Percentiles rank a stretch among this genome's conserved stretches.
Conservation (phyloP, 345 rosid genomes). For the Citrus medica region DNA sequence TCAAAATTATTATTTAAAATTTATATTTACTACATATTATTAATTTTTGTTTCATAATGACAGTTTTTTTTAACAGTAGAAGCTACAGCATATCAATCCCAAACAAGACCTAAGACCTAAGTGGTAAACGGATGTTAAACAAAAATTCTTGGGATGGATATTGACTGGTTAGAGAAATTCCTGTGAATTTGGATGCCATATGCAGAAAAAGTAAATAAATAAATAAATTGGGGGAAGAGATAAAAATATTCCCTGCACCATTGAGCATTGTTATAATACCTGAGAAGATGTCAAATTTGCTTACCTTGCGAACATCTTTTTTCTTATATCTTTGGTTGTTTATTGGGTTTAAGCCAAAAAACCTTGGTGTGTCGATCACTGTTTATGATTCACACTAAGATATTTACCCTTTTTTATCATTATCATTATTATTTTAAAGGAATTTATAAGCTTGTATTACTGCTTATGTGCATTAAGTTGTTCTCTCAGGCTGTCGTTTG, state of each 20-base stretch:
- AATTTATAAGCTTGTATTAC: background rate
- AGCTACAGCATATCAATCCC: too few relatives aligned
- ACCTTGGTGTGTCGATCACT: too few relatives aligned
- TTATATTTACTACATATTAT: too few relatives aligned
- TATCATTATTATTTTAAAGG: background rate
- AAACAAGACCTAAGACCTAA: too few relatives aligned
- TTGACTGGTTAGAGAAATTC: background rate
- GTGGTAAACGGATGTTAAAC: background rate
- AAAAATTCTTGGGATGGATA: background rate
- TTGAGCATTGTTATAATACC: background rate
- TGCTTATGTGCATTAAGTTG: background rate
- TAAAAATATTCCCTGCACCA: background rate
- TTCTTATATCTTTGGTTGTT: background rate
- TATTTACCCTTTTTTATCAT: background rate
- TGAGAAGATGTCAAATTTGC: background rate
- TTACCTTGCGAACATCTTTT: background rate
- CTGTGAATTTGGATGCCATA: background rate
- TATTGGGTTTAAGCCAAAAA: too few relatives aligned
- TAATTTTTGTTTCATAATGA: too few relatives aligned
- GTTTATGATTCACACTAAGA: background rate
- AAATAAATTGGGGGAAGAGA: background rate
- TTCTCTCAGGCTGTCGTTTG: background rate
- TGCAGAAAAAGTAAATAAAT: background rate
- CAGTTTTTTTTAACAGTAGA: too few relatives aligned
- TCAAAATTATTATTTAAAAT: too few relatives aligned